These are phyloP conservation scores for Isoetes engelmannii DNA, from an alignment of 83 land plant genomes.

Conservation along the genomic window DNA sequence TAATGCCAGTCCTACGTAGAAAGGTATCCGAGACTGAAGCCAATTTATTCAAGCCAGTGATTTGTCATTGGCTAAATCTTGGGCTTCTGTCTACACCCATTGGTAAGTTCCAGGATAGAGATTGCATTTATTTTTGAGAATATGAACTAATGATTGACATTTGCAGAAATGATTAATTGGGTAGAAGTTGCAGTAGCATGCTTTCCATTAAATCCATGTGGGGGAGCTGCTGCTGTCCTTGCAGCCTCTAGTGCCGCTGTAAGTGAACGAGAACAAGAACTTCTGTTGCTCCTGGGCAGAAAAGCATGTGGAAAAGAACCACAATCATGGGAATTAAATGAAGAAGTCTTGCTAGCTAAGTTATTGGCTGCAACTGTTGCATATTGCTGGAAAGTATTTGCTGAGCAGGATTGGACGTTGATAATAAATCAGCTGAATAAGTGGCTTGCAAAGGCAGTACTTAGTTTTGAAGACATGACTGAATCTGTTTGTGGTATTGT, in stretches of 20 bases:
- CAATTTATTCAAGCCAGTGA: slow-evolving; percentile 3
- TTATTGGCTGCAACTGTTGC: slow-evolving; percentile 52
- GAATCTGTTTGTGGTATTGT: slow-evolving; percentile 41
- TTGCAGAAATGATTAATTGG: slow-evolving; percentile 61
- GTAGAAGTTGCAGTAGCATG: slow-evolving; percentile 63
- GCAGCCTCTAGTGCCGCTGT: slow-evolving; percentile 35
- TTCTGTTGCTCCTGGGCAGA: slow-evolving; percentile 49
- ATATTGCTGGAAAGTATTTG: slow-evolving; percentile 76
- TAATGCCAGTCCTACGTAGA: slow-evolving; percentile 36
- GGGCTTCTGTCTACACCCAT: not conserved
- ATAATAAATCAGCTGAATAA: slow-evolving; percentile 36
- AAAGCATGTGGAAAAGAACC: slow-evolving; percentile 2
- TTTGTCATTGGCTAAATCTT: slow-evolving; percentile 52
- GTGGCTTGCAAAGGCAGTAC: slow-evolving; percentile 65
- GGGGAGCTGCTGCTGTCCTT: slow-evolving; percentile 30
- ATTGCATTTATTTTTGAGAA: not conserved
- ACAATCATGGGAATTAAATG: slow-evolving; percentile 3
- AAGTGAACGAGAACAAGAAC: slow-evolving; percentile 30
- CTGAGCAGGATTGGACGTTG: slow-evolving; percentile 75
- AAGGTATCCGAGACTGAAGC: not conserved
- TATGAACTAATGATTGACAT: not conserved
- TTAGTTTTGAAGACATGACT: slow-evolving; percentile 62
- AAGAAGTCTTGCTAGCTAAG: slow-evolving; percentile 43
- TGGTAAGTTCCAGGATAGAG: not conserved
- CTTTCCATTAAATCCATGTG: slow-evolving; percentile 52